Base-by-base conservation (phyloP, 1,139 yeast species). In the Ogataea hybrid region DNA sequence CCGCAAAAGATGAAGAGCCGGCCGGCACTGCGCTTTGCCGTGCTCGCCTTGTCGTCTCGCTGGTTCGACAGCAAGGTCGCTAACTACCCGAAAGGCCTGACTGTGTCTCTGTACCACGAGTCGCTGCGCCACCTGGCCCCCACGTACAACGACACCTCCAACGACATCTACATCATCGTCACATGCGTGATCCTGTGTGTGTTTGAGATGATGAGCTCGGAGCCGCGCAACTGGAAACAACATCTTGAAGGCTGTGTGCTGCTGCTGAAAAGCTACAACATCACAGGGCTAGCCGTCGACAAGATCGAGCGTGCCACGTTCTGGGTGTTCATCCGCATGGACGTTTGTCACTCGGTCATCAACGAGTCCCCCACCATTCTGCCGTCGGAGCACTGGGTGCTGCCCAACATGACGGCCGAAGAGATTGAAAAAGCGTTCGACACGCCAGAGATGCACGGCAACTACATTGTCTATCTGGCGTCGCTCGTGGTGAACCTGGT, bases 321-420 rank as follows among this genome's bases (percentile, higher is more conserved):
- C 42, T 68, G 72, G 71, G 58, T 60, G 27, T 64, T 64, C 47
- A 66, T 68, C 3, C 49, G 71, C 39, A 64, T 66, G 68, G 71
- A 67, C 43, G 62, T 66, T 2, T 59, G 61, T 37, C 57, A 65
- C 28, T 65, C 68, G 0, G 59, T 64, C 5, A 64, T 68, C 30
- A 66, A 65, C 14, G 70, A 67, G 41, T 57, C 62, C 33, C 51
- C 57, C 2, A 67, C 70, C 0, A 58, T 66, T 41, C 58, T 66
- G 10, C 63, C 64, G 5, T 51, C 62, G 8, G 59, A 59, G 21
- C 44, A 53, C 37, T 68, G 71, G 71, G 35, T 50, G 10, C 38
- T 30, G 10, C 36, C 35, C 11, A 30, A 30, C 29, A 36, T 34
- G 37, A 35, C 42, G 5, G 37, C 32, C 2, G 36, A 35, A 11